Conservation (phyloP, 2,329 filamentous ascomycete genomes). For the Penicillium sp. region DNA sequence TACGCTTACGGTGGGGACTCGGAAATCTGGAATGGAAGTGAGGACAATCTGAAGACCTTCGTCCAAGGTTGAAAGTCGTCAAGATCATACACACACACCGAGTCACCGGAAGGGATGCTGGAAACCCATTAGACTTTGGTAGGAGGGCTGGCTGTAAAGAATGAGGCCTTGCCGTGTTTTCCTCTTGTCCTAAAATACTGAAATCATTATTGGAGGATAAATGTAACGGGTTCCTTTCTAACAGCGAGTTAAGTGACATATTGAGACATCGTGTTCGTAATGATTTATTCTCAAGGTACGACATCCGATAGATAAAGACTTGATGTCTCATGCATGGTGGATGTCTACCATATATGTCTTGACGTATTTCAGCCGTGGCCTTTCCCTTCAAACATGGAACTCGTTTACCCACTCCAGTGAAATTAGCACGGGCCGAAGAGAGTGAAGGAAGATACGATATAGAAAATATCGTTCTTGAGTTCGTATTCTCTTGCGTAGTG, state of each 20-base stretch:
- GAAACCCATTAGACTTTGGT: neutral
- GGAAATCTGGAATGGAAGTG: slow-evolving; percentile 56
- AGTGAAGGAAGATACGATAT: no score
- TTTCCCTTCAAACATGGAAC: no score
- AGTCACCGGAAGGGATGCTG: no score
- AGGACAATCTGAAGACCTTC: slow-evolving; percentile 39
- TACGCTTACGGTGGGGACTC: slow-evolving; percentile 58
- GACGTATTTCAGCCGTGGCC: neutral
- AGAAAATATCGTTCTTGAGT: no score
- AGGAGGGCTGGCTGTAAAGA: neutral
- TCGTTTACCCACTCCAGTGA: no score
- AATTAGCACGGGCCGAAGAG: no score
- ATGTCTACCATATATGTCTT: neutral
- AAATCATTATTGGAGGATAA: neutral
- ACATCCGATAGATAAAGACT: neutral
- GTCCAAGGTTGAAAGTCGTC: slow-evolving; percentile 14
- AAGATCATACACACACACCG: no score
- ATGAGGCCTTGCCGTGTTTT: neutral
- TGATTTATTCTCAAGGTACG: neutral
- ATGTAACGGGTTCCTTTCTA: neutral
- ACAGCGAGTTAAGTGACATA: no score
- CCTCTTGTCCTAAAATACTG: neutral
- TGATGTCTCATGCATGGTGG: no score
- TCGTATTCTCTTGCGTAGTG: no score
- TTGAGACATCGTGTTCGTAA: no score